Evolutionary conservation across 106 monocot species (phyloP), one percentile per base, ranked within the genome.

Genomic region (Triglochin maritima): DNA sequence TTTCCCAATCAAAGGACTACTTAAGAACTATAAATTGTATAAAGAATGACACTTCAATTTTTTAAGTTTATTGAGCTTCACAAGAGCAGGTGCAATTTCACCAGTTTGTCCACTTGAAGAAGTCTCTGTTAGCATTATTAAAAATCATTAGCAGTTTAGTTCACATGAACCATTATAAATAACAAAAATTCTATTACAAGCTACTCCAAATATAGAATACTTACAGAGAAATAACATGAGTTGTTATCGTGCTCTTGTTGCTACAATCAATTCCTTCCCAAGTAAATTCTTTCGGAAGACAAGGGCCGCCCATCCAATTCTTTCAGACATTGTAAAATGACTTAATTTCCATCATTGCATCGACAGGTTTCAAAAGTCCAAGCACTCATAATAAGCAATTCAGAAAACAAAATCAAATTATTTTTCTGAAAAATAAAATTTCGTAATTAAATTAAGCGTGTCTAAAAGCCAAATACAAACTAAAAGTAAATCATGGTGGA

Each of bases 261-360:
- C 71, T 70, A 46, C 79, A 83, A 3, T 57, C 69, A 67, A 79
- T 6, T 9, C 76, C 29, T 29, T 29, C 29, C 29, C 29, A 29
- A 29, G 1, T 29, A 29, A 29, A 29, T 29, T 29, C 29, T 29
- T 29, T 29, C 29, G 29, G 29, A 29, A 29, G 29, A 1, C 29
- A 29, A 29, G 79, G 83, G 70, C 79, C 79, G 9, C 83, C 83
- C 42, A 49, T 46, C 83, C 83, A 83, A 52, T 76, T 76, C 48
- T 44, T 79, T 44, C 72, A 51, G 59, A 79, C 49, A n/a, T 65
- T 17, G 50, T 83, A 79, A 29, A 64, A 51, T 5, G 6, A 47
- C 64, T 76, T 79, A 46, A 83, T 76, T 4, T 50, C 46, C 51
- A 15, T 59, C 3, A 83, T 76, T 4, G 83, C 74, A 60, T 58